Conservation (phyloP, 495 filamentous ascomycete species). For the Penicillium nucicola region DNA sequence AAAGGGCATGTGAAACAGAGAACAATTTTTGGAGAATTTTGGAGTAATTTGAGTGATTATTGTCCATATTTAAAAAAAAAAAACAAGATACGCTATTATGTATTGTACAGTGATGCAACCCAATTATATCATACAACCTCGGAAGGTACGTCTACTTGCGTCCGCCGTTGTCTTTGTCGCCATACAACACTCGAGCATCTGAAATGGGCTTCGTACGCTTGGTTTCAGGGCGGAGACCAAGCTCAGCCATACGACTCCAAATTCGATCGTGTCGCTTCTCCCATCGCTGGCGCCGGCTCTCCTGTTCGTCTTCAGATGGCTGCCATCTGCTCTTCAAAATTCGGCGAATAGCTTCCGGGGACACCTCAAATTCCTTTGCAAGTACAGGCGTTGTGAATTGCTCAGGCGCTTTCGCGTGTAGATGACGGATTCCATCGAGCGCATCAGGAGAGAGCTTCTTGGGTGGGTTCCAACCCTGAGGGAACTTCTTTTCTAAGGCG, state of each 20-base stretch:
- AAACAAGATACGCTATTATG: background rate
- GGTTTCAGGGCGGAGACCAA: conserved; percentile 57
- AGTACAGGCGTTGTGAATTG: conserved; percentile 72
- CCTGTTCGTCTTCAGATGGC: conserved; percentile 58
- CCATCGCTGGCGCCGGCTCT: conserved; percentile 68
- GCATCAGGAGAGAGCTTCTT: conserved; percentile 92
- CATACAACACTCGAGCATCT: conserved; percentile 29
- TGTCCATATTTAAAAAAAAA: background rate
- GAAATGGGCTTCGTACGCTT: conserved; percentile 19
- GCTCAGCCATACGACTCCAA: conserved; percentile 69
- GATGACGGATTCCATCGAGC: conserved; percentile 75
- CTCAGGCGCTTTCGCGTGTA: conserved; percentile 71
- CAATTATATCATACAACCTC: background rate
- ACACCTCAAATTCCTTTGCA: conserved; percentile 76
- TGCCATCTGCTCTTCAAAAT: conserved; percentile 85
- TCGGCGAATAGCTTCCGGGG: conserved; percentile 78
- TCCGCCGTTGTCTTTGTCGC: conserved; percentile 12
- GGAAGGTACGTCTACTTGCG: background rate
- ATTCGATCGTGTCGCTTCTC: conserved; percentile 71
- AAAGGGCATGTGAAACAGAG: no score
- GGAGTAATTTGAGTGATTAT: no score
- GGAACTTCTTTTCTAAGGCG: conserved; percentile 69
- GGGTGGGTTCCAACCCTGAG: conserved; percentile 68
- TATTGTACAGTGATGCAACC: background rate
- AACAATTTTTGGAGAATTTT: no score